Percentiles rank a stretch among this genome's conserved stretches.
Evolutionary conservation across 2,329 filamentous ascomycete species (phyloP).

Genomic region (Rhynchosporium graminicola): DNA sequence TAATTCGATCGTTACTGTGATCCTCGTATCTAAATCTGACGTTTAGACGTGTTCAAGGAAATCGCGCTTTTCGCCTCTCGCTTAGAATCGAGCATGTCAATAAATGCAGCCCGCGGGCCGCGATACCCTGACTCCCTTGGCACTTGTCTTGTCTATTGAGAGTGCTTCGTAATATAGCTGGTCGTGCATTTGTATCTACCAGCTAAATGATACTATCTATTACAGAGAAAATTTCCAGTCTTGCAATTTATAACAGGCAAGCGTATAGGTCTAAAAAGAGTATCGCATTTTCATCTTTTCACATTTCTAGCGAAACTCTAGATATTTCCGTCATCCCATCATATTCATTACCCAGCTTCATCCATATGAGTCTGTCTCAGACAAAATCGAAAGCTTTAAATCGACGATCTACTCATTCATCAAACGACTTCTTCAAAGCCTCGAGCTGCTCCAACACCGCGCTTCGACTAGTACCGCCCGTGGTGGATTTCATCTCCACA

Average conservation of each 20-base stretch:
- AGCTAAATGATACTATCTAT: background rate
- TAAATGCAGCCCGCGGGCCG: too few relatives aligned
- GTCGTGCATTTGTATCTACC: background rate
- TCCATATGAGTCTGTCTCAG: background rate
- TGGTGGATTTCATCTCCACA: slow-evolving; percentile 76
- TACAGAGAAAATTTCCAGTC: too few relatives aligned
- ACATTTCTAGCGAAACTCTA: background rate
- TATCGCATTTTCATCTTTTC: background rate
- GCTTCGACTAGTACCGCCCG: slow-evolving; percentile 76
- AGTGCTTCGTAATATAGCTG: background rate
- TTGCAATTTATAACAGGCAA: too few relatives aligned
- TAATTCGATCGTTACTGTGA: too few relatives aligned
- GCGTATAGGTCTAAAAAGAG: too few relatives aligned
- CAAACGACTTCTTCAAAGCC: slow-evolving; percentile 44
- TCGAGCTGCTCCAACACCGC: slow-evolving; percentile 65
- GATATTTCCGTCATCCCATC: background rate
- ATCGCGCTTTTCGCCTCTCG: too few relatives aligned
- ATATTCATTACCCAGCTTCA: background rate
- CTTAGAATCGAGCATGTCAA: too few relatives aligned
- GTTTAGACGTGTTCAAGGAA: too few relatives aligned
- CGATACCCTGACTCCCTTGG: too few relatives aligned
- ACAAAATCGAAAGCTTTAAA: background rate
- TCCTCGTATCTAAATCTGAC: too few relatives aligned
- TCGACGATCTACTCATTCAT: slow-evolving; percentile 1
- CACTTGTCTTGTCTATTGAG: background rate